Base-by-base conservation (phyloP, 257 asterid genomes). In the Pogostemon cablin region DNA sequence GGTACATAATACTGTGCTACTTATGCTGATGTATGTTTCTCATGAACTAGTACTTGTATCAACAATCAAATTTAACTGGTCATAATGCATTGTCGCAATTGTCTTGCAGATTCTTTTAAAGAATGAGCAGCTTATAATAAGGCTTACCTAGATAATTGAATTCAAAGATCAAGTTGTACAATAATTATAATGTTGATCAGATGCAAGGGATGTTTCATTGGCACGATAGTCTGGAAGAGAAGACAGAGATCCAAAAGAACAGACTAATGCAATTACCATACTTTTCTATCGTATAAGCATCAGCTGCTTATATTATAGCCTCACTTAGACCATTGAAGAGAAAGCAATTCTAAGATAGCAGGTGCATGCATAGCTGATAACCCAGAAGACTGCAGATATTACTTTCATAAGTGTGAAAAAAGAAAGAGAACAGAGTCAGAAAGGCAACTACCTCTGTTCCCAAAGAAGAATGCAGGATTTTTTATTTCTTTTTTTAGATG, bases 381-480 rank as follows among this genome's bases (percentile, higher is more conserved):
- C 49, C 34, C 62, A 17, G 12, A 71, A 47, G 35, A 35, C 50
- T 69, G 58, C 61, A 17, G 53, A 40, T 54, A 12, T 50, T 10
- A 11, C 54, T 10, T 67, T 56, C 42, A 54, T 43, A 25, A 37
- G 35, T 12, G 7, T 32, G 10, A 53, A 59, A 20, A 17, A 17
- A 4, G n/a, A 15, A 41, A 53, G 7, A 55, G 65, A 50, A 9
- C 7, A 50, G 1, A 47, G 47, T 6, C 1, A 20, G 11, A 2
- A n/a, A 17, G 62, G 53, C 20, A 55, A 25, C 2, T 8, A 20
- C 55, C 11, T 20, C 10, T 53, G 41, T 41, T 40, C 54, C 40
- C n/a, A 6, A 53, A 56, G 74, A 20, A 55, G 6, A 53, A 12
- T 17, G 34, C 53, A 65, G 7, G 9, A 5, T 1, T 38, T 38